Base-by-base conservation (phyloP, 139 green algal species). In the Tetraselmis chui region DNA sequence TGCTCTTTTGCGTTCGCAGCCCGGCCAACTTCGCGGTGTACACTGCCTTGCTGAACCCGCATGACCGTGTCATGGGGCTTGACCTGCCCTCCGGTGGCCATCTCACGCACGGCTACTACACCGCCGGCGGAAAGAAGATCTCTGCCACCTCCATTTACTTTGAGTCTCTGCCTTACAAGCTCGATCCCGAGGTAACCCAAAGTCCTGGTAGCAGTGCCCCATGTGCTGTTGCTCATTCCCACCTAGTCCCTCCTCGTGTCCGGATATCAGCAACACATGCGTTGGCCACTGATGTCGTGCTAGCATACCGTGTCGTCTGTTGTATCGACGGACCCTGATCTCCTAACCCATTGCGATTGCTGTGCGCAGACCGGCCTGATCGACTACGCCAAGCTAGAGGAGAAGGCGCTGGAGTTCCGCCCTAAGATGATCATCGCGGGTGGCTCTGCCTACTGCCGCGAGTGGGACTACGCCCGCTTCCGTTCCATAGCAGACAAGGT, bases 1-100 rank as follows among this genome's bases (percentile, higher is more conserved):
- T n/a, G n/a, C n/a, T n/a, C n/a, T n/a, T n/a, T n/a, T n/a, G n/a
- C n/a, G n/a, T n/a, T 79, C 23, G 84, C 89, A 94, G 91, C 79
- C 96, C 96, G n/a, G 96, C 96, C 58, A 99, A 99, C 89, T 97
- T 99, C 89, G 96, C 96, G 2, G 94, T 96, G 11, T 97, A 96
- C 90, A 96, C 93, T 28, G 94, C 89, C 24, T 87, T 97, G 32
- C 87, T 97, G 1, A 67, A 94, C 18, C 94, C 94, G 0, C 91
- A 96, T 78, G 94, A 97, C 83, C 87, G 93, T 76, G 93, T 97
- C 84, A 97, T 97, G 93, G 94, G 94, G 27, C 86, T 97, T 29
- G 94, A 97, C 86, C 86, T 97, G 76, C 93, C 94, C 59, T 90
- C 79, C 25, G 94, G 94, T 2, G 94, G 94, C n/a, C 94, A 97